Conservation (phyloP, 106 monocot species). For the Dioscorea zingiberensis region DNA sequence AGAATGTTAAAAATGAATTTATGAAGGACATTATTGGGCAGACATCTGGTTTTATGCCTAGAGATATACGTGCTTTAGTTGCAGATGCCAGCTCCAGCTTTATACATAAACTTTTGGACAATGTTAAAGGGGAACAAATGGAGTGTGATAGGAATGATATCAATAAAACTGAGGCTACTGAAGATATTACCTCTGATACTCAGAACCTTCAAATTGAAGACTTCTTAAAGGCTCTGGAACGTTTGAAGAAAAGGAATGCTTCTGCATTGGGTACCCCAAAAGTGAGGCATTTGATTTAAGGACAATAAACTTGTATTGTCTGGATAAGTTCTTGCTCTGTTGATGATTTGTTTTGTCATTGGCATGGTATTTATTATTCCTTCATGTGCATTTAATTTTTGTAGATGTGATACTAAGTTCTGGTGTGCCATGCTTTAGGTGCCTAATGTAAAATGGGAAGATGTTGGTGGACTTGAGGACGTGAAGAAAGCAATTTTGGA, state of each 20-base stretch:
- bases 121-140: not conserved
- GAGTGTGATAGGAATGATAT: too few relatives aligned
- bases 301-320: conserved; percentile 3
- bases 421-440: conserved; percentile 41
- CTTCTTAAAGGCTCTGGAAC: conserved; percentile 65
- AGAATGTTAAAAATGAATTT: conserved; percentile 38
- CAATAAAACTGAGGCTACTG: not conserved
- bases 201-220: conserved; percentile 44
- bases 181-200: not conserved
- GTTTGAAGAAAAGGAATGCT: conserved; percentile 87
- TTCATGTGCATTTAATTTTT: not conserved
- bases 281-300: conserved; percentile 34
- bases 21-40: conserved; percentile 66
- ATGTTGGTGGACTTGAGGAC: conserved; percentile 99
- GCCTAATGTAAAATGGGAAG: conserved; percentile 99
- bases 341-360: not conserved
- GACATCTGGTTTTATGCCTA: conserved; percentile 88
- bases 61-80: conserved; percentile 70
- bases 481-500: conserved; percentile 94
- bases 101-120: conserved; percentile 31
- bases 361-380: not conserved
- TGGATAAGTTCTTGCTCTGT: not conserved
- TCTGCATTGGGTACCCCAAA: conserved; percentile 88
- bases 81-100: conserved; percentile 77
- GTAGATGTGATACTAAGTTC: too few relatives aligned